Evolutionary conservation across 1,139 yeast species (phyloP), one percentile per base, ranked within the genome.

Genomic region (Candida albicans): DNA sequence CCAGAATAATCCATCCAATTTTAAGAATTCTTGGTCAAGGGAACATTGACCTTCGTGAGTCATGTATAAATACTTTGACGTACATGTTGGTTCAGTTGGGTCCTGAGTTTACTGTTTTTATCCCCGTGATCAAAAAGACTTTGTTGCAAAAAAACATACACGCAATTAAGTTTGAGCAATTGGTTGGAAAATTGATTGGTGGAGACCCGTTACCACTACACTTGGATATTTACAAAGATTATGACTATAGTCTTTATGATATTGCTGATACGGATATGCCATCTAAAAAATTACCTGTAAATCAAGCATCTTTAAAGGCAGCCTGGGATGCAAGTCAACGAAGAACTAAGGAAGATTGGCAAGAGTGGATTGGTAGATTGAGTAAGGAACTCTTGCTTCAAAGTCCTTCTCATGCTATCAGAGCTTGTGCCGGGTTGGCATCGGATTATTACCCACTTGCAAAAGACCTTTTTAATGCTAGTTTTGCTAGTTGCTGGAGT

Each of bases 401-500:
- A 59, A 87, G 96, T 39, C 96, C 99, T 4, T 89, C 97, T 0
- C 96, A 89, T 58, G 95, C 98, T 0, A 75, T 95, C 37, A 75
- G 98, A 52, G 96, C 98, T 0, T 93, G 99, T 61, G 89, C 96
- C 1, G 86, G 87, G 8, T 70, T 95, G 44, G 98, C 98, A 0
- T 83, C 89, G 6, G 89, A 88, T 39, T 89, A 91, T 56, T 82
- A 87, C 44, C 96, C 96, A 0, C 66, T 95, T 38, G 96, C 98
- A 0, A 84, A 85, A 52, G 97, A 91, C 50, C 68, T 95, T 43
- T 95, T 95, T 69, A 95, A 95, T 61, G 91, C 96, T 25, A 87
- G 96, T 58, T 95, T 95, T 72, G 91, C 95, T 28, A 87, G 96
- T 58, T 91, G 97, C 53, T 95, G 99, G 99, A 82, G 85, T 47